Percentiles rank a stretch among this genome's conserved stretches.
phyloP scores from a whole-genome alignment of 129 eudicot genomes.

The Flaveria robusta region DNA sequence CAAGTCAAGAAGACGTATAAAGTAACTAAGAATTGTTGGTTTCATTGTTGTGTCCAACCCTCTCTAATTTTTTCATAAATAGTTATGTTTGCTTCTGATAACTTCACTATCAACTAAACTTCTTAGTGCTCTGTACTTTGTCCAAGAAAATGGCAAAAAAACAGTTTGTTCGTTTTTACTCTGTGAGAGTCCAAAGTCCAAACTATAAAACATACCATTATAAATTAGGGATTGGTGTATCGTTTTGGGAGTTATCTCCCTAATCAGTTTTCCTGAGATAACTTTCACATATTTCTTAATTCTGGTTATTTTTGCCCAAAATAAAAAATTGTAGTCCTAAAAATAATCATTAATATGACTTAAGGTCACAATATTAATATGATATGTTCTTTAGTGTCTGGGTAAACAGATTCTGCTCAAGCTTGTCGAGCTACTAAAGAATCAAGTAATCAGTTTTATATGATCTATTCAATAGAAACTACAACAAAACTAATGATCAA shows the following conservation, averaged over 20 bases:
- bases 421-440: not conserved
- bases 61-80: not conserved
- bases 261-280: not conserved
- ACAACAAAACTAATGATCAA: not conserved
- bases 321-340: not conserved
- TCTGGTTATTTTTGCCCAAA: not conserved
- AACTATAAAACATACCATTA: not conserved
- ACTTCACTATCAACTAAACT: not conserved
- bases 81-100: slow-evolving; percentile 11
- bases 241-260: not conserved
- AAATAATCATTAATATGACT: not conserved
- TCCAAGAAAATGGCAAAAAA: not conserved
- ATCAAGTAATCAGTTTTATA: not conserved
- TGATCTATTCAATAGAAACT: not conserved
- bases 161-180: not conserved
- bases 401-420: not conserved
- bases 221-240: not conserved
- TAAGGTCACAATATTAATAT: not conserved
- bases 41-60: slow-evolving; percentile 26
- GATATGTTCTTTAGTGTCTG: not conserved
- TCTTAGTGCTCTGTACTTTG: not conserved
- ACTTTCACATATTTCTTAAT: not conserved
- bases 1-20: slow-evolving; percentile 27
- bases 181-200: not conserved
- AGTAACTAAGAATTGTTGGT: slow-evolving; percentile 17